phyloP scores from a whole-genome alignment of 805 yeast species.

The Cyberlindnera samutprakarnensis region DNA sequence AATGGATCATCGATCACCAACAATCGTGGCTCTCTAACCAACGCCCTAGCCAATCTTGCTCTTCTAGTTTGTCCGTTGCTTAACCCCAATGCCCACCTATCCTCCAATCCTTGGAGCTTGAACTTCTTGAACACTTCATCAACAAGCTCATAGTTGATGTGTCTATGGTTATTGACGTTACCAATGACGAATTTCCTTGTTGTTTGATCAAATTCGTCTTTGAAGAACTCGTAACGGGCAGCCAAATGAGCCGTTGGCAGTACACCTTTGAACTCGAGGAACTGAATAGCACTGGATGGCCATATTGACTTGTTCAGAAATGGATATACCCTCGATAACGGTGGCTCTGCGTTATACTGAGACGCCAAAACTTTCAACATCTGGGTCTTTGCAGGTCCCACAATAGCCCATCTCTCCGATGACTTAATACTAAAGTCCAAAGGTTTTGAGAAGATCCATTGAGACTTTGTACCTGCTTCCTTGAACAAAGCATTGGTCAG shows the following conservation, averaged over 20 bases:
- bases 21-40: slow-evolving; percentile 57
- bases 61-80: slow-evolving; percentile 94
- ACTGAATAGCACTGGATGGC: slow-evolving; percentile 38
- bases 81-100: slow-evolving; percentile 77
- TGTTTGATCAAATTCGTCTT: slow-evolving; percentile 76
- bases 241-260: slow-evolving; percentile 64
- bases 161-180: slow-evolving; percentile 27
- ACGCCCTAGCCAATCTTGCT: slow-evolving; percentile 74
- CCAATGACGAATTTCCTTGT: slow-evolving; percentile 55
- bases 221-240: slow-evolving; percentile 82
- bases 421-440: slow-evolving; percentile 31
- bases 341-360: slow-evolving; percentile 43
- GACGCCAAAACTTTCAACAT: slow-evolving; percentile 53
- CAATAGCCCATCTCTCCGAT: slow-evolving; percentile 44
- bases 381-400: slow-evolving; percentile 48
- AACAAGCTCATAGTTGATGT: slow-evolving; percentile 30
- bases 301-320: slow-evolving; percentile 32
- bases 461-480: neutral
- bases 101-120: slow-evolving; percentile 46
- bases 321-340: slow-evolving; percentile 49
- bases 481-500: neutral
- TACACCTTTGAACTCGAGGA: slow-evolving; percentile 40
- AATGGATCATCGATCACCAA: slow-evolving; percentile 87
- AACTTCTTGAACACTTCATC: slow-evolving; percentile 40
- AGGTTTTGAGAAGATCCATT: slow-evolving; percentile 32